Evolutionary conservation across 192 early-diverging fungal species (phyloP), one percentile per base, ranked within the genome.

Genomic region (Coemansia sp.): DNA sequence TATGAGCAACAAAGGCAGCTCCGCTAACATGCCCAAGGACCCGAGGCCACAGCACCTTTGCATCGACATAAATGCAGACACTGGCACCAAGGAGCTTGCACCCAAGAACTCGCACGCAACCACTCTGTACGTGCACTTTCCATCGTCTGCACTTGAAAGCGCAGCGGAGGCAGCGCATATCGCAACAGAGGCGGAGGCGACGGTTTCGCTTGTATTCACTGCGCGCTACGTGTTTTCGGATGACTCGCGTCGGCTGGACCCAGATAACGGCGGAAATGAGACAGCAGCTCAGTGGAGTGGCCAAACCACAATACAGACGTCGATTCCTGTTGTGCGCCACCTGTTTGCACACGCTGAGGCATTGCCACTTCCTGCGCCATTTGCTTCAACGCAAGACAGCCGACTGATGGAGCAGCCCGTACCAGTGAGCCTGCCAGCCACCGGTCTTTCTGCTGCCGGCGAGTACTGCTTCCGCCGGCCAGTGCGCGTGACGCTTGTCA

Each of bases 381-480:
- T 12, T n/a, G 15, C 45, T 18, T 21, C 33, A 2, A 1, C 6
- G 12, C 23, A 13, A 2, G 48, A 23, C 25, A 37, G 37, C 39
- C 3, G 29, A 37, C 7, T 29, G 23, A 12, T 37, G 30, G 5
- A n/a, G 34, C n/a, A 49, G 52, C 21, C 35, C 23, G 30, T 53
- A 16, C 12, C 31, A 6, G 20, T 7, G 31, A 64, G 51, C 23
- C 15, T 61, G 8, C 52, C 64, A 7, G 72, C 61, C 7, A 42
- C 42, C 8, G 52, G 34, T 23, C 30, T 72, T 2, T 29, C 30
- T 1, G 39, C 53, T 16, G 37, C 34, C 23, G 46, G 65, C 39
- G 73, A 69, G 59, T 58, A 60, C 18, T 66, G 79, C n/a, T 75
- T 81, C 70, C 66, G 70, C 3, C 49, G 79, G 2, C 68, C 79